phyloP scores from a whole-genome alignment of 305 asterid genomes.

The Solanum chacoense region DNA sequence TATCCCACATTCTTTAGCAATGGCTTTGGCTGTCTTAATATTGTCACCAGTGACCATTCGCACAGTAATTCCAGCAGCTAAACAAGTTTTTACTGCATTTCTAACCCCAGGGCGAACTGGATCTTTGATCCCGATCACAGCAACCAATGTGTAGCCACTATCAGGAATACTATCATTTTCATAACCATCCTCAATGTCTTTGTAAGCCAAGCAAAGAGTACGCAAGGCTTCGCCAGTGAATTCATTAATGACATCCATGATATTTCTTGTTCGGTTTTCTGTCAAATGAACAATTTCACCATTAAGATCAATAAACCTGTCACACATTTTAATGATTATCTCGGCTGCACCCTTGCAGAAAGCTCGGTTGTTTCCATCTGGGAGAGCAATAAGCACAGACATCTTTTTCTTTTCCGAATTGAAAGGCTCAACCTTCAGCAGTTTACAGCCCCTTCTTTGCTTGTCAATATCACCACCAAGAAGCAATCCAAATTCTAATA shows the following conservation, averaged over 20 bases:
- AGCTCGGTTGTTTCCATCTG: constrained; percentile 41
- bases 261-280: constrained; percentile 35
- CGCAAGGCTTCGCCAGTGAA: constrained; percentile 67
- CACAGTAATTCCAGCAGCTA: constrained; percentile 77
- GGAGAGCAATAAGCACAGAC: constrained; percentile 55
- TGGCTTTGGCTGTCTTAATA: constrained; percentile 85
- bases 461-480: constrained; percentile 30
- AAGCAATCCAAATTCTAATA: constrained; percentile 51
- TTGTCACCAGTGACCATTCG: constrained; percentile 96
- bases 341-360: constrained; percentile 79
- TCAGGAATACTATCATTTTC: constrained; percentile 39
- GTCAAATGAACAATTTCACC: constrained; percentile 42
- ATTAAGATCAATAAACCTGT: constrained; percentile 35
- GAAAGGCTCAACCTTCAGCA: constrained; percentile 62
- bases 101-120: constrained; percentile 89
- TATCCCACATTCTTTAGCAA: constrained; percentile 91
- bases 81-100: constrained; percentile 74
- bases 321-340: constrained; percentile 50
- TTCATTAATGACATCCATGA: constrained; percentile 33
- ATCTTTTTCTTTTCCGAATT: constrained; percentile 72
- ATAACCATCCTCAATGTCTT: constrained; percentile 26
- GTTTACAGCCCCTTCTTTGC: constrained; percentile 18
- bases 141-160: constrained; percentile 42
- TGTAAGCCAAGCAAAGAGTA: constrained; percentile 66
- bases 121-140: constrained; percentile 72